These are phyloP conservation scores for Plasmodium vivax DNA, from an alignment of 169 alveolate genomes.

Conservation along the genomic window DNA sequence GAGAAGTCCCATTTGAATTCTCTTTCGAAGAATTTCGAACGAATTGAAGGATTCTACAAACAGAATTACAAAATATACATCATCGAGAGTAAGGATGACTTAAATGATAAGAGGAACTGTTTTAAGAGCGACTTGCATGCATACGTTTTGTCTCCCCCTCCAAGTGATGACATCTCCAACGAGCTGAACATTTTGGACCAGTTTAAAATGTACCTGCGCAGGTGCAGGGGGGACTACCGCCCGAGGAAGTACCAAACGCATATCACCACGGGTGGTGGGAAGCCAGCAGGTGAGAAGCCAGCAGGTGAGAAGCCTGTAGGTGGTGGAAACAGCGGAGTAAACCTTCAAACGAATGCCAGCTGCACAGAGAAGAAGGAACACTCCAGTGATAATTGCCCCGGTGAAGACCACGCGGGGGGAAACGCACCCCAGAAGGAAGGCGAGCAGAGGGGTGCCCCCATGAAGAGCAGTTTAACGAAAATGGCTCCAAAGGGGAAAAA, in stretches of 20 bases:
- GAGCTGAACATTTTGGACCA: conserved; percentile 10
- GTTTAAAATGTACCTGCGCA: conserved; percentile 26
- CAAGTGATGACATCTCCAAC: not conserved
- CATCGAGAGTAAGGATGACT: conserved; percentile 12
- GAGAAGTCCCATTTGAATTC: conserved; percentile 42
- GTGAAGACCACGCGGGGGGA: not conserved
- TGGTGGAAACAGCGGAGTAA: not conserved
- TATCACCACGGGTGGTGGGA: not conserved
- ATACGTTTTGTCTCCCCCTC: not conserved
- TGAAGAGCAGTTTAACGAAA: not conserved
- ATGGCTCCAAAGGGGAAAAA: not conserved
- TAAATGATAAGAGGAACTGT: not conserved
- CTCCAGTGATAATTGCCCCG: not conserved
- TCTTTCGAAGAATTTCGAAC: conserved; percentile 39
- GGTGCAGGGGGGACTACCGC: not conserved
- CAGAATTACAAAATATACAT: conserved; percentile 33
- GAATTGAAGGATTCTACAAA: conserved; percentile 65
- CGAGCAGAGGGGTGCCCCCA: not conserved
- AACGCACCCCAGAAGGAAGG: not conserved
- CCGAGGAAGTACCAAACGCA: not conserved
- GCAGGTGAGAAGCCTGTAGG: no score
- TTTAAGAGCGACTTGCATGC: conserved; percentile 28
- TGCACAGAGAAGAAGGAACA: not conserved
- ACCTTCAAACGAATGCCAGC: not conserved
- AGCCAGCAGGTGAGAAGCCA: no score